Evolutionary conservation across 2,329 filamentous ascomycete species (phyloP), one percentile per base, ranked within the genome.

Genomic region (Fusarium sp.): DNA sequence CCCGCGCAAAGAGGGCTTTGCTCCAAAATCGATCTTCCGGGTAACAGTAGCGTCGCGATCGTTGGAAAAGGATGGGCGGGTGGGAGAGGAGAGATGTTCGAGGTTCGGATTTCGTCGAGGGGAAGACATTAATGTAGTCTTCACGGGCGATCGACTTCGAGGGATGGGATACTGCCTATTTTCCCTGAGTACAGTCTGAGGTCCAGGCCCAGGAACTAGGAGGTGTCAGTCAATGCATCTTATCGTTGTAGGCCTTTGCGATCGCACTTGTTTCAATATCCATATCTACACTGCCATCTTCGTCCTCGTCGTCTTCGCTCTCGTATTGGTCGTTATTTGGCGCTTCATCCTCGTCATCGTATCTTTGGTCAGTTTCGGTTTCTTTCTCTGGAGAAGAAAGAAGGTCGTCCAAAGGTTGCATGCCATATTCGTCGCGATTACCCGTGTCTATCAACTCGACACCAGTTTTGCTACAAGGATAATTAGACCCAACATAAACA

Each of bases 371-470:
- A n/a, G 42, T 33, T 31, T n/a, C 72, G 47, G 53, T 75, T 70
- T 70, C 71, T 77, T 91, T 93, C 73, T 90, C 89, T 20, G 95
- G 95, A 26, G 95, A 97, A 14, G 95, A 98, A 82, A 97, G 97
- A 73, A 98, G 90, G 74, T 90, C 90, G 39, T 95, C 93, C 65
- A 97, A 88, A 39, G 93, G 92, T 80, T 98, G 94, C 85, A 99
- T 91, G 81, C 95, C 96, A 86, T 97, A 87, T 81, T 97, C 95
- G 83, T 98, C 95, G 83, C 94, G 92, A 68, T 91, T 86, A 58
- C 94, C 94, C 61, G 86, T 90, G 78, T 97, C 94, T 77, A 91
- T 90, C 36, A 98, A 83, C 2, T 91, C 92, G 31, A 97, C 89
- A 48, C 96, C 96, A 2, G 96, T 99, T 88, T 97, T 97, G 76